These are phyloP conservation scores for Pochonia chlamydosporia DNA, from an alignment of 2,329 filamentous ascomycete genomes.

Conservation along the genomic window DNA sequence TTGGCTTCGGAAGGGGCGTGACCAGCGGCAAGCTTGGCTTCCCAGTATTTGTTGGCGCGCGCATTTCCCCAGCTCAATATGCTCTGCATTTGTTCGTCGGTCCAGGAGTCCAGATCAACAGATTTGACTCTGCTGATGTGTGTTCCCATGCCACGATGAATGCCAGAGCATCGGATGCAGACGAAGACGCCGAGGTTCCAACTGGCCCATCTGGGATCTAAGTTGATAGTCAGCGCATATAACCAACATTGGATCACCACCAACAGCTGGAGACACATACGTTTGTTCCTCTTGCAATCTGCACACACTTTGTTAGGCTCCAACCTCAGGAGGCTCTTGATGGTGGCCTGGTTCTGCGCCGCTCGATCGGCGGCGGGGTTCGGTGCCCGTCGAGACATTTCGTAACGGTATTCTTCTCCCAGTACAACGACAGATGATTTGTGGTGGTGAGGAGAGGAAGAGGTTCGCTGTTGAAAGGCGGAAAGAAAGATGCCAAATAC, in stretches of 20 bases:
- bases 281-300: slow-evolving; percentile 98
- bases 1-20: slow-evolving; percentile 94
- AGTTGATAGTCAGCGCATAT: slow-evolving; percentile 4
- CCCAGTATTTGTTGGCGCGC: slow-evolving; percentile 98
- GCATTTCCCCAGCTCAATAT: slow-evolving; percentile 94
- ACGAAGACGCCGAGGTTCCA: slow-evolving; percentile 98
- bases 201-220: slow-evolving; percentile 96
- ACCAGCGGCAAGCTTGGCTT: slow-evolving; percentile 83
- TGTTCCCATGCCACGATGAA: slow-evolving; percentile 97
- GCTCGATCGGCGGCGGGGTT: slow-evolving; percentile 81
- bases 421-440: not conserved
- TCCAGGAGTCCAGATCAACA: slow-evolving; percentile 97
- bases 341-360: slow-evolving; percentile 86
- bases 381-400: slow-evolving; percentile 72
- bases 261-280: slow-evolving; percentile 44
- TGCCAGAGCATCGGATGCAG: slow-evolving; percentile 97
- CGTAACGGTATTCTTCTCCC: not conserved
- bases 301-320: slow-evolving; percentile 95
- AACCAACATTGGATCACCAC: not conserved
- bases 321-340: slow-evolving; percentile 91
- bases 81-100: slow-evolving; percentile 93
- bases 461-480: not conserved
- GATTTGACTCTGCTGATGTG: slow-evolving; percentile 98
- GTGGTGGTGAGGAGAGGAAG: not conserved
- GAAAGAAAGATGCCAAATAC: not conserved